Evolutionary conservation across 768 basidiomycete species (phyloP).

Genomic region (Lyophyllum shimeji): DNA sequence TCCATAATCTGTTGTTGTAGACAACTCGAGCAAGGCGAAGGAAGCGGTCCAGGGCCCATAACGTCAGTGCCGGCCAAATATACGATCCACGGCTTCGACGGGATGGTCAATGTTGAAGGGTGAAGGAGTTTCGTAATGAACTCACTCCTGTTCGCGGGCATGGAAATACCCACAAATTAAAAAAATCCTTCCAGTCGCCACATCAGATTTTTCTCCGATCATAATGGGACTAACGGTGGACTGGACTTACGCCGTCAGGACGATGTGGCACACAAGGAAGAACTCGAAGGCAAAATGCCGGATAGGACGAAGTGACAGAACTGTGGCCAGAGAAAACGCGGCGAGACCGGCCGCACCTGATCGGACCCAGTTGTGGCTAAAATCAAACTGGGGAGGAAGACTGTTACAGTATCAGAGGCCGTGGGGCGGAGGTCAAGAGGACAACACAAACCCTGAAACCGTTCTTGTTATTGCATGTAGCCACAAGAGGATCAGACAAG

Average conservation of each 20-base stretch:
- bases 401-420: neutral
- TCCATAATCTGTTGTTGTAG: slow-evolving; percentile 36
- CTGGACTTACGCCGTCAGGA: neutral
- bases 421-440: neutral
- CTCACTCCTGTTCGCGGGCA: neutral
- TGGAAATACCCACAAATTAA: neutral
- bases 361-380: neutral
- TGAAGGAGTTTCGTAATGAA: neutral
- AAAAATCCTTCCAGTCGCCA: neutral
- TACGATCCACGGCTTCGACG: slow-evolving; percentile 25
- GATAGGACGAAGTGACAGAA: neutral
- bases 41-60: slow-evolving; percentile 48
- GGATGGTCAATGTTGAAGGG: neutral
- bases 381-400: neutral
- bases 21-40: slow-evolving; percentile 38
- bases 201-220: neutral
- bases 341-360: neutral
- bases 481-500: neutral
- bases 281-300: neutral
- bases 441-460: neutral
- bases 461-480: neutral
- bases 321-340: neutral
- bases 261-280: neutral
- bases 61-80: slow-evolving; percentile 39
- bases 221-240: neutral